phyloP scores from a whole-genome alignment of 83 land plant species.

The Thuja plicata region DNA sequence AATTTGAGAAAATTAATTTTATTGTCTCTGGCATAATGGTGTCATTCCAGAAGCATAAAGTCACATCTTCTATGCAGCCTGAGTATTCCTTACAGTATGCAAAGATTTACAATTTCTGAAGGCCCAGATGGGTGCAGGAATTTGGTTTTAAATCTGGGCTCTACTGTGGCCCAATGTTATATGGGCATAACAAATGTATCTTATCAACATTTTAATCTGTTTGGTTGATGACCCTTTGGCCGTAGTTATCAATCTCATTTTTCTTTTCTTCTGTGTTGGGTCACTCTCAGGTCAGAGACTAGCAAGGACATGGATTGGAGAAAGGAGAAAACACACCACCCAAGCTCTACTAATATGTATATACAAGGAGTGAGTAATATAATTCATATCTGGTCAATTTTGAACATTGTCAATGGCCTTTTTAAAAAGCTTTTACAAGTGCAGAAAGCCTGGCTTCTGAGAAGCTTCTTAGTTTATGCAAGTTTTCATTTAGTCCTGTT shows the following conservation, averaged over 20 bases:
- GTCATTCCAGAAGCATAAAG: neutral
- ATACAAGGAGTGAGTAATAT: conserved; percentile 16
- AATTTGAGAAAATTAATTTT: neutral
- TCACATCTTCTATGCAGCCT: neutral
- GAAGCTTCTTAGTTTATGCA: neutral
- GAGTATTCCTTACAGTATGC: neutral
- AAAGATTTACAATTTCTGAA: neutral
- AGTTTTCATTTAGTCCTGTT: neutral
- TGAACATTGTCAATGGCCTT: neutral
- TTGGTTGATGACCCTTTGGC: neutral
- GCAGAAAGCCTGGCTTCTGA: neutral
- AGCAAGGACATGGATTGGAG: conserved; percentile 14
- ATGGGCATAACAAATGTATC: neutral
- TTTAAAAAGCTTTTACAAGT: neutral
- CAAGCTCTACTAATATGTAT: neutral
- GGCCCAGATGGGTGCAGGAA: neutral
- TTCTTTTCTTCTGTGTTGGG: neutral
- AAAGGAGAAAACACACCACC: conserved; percentile 8
- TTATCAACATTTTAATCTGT: neutral
- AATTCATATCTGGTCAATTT: neutral
- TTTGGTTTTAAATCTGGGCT: neutral
- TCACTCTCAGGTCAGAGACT: conserved; percentile 7
- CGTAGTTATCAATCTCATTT: neutral
- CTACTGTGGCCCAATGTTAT: neutral
- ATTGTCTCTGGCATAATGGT: neutral